Percentiles rank a stretch among this genome's conserved stretches.
Evolutionary conservation across 1,284 basidiomycete genomes (phyloP).

Genomic region (Salmacisia buchloeana): DNA sequence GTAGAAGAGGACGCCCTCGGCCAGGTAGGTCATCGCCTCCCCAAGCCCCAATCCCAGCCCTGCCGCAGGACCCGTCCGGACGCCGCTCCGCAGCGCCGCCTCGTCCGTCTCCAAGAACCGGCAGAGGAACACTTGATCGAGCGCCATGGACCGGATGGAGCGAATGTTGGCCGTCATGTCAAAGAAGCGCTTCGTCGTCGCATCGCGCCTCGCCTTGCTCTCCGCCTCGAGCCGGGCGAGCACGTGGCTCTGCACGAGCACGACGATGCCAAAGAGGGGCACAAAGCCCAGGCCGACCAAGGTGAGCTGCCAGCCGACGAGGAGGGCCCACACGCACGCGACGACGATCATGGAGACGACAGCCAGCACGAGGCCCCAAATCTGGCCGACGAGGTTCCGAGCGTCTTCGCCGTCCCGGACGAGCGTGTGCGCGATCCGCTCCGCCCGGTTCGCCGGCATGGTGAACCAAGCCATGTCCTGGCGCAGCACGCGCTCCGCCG

Average conservation of each 20-base stretch:
- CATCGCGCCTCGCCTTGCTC: constrained; percentile 79
- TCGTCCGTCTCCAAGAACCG: constrained; percentile 65
- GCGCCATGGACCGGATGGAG: constrained; percentile 81
- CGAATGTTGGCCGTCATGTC: constrained; percentile 80
- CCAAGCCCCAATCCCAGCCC: constrained; percentile 76
- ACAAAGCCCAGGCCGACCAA: constrained; percentile 80
- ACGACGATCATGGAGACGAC: constrained; percentile 56
- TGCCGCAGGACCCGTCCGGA: constrained; percentile 71
- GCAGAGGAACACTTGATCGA: constrained; percentile 67
- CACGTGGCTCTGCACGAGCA: constrained; percentile 67
- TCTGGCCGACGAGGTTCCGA: constrained; percentile 67
- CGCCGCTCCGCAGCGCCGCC: constrained; percentile 64
- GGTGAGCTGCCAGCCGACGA: constrained; percentile 84
- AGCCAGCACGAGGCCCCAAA: constrained; percentile 60
- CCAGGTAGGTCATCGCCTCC: constrained; percentile 73
- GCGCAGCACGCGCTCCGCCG: constrained; percentile 62
- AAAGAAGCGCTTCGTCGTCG: constrained; percentile 77
- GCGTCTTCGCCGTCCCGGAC: constrained; percentile 91
- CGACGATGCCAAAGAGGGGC: constrained; percentile 72
- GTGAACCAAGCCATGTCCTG: constrained; percentile 95
- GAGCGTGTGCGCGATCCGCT: constrained; percentile 67
- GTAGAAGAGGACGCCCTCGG: constrained; percentile 74
- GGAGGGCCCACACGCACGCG: constrained; percentile 76
- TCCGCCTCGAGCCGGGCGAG: constrained; percentile 67
- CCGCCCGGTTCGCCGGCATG: constrained; percentile 59